Evolutionary conservation across 345 rosid genomes (phyloP).

Genomic region (Corchorus olitorius): DNA sequence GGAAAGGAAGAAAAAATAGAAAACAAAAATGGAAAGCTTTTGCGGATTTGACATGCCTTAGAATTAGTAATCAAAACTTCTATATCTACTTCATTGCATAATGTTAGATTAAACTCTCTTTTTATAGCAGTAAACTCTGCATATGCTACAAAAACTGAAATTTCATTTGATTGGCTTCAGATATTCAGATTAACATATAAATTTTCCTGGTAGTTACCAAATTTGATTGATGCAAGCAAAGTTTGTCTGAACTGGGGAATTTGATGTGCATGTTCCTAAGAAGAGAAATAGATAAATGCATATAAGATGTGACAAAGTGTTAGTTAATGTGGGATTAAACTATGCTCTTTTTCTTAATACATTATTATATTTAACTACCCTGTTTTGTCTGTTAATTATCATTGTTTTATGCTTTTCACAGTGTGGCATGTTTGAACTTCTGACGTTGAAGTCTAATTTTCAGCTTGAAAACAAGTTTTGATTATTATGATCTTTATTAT

Average conservation of each 20-base stretch:
- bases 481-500: too few species aligned
- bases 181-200: conserved; percentile 1
- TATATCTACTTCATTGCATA: background rate
- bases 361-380: too few species aligned
- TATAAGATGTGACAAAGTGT: background rate
- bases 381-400: too few species aligned
- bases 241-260: background rate
- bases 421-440: too few species aligned
- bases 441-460: too few species aligned
- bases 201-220: background rate
- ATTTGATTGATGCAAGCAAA: background rate
- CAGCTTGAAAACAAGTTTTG: too few species aligned
- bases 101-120: too few species aligned
- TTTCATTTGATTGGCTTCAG: background rate
- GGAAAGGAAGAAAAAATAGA: conserved; percentile 11
- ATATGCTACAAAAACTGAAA: background rate
- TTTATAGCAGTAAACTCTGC: conserved; percentile 1
- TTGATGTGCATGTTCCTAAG: background rate
- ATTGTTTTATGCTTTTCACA: too few species aligned
- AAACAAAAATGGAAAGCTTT: conserved; percentile 14
- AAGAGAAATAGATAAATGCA: background rate
- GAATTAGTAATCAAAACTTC: background rate
- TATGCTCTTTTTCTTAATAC: too few species aligned
- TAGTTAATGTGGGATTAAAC: too few species aligned
- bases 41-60: background rate